A percentile compares a stretch with the other conserved stretches of the same genome.
phyloP scores from a whole-genome alignment of 2,329 filamentous ascomycete genomes.

The Fusarium sp. region DNA sequence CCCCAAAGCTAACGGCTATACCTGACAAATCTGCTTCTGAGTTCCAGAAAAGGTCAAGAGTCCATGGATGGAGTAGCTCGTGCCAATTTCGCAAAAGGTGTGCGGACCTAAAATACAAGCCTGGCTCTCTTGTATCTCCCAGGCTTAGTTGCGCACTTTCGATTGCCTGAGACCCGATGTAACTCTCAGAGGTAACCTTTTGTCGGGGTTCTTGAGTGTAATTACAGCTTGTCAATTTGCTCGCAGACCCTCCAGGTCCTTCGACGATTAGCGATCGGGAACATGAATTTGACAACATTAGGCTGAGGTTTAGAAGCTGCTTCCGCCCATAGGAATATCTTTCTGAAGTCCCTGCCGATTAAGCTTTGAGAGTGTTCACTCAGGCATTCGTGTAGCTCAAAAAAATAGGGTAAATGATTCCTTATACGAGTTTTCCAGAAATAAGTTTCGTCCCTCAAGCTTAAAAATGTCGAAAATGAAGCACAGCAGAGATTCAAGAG shows the following conservation, averaged over 20 bases:
- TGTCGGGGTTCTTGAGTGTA: background rate
- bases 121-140: background rate
- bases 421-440: background rate
- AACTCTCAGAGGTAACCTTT: background rate
- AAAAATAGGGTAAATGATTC: background rate
- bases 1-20: background rate
- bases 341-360: background rate
- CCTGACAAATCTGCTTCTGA: background rate
- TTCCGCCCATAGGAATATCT: background rate
- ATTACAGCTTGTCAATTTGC: background rate
- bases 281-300: background rate
- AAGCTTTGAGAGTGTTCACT: background rate
- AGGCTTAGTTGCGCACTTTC: background rate
- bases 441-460: background rate
- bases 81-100: background rate
- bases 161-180: rapidly evolving
- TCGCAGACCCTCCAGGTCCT: background rate
- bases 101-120: background rate
- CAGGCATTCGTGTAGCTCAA: background rate
- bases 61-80: background rate
- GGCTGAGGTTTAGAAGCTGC: background rate
- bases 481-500: background rate
- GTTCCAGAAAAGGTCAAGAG: background rate
- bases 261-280: background rate
- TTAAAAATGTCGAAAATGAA: background rate